Conservation (phyloP, 208 protist species). For the Strigomonas galati region DNA sequence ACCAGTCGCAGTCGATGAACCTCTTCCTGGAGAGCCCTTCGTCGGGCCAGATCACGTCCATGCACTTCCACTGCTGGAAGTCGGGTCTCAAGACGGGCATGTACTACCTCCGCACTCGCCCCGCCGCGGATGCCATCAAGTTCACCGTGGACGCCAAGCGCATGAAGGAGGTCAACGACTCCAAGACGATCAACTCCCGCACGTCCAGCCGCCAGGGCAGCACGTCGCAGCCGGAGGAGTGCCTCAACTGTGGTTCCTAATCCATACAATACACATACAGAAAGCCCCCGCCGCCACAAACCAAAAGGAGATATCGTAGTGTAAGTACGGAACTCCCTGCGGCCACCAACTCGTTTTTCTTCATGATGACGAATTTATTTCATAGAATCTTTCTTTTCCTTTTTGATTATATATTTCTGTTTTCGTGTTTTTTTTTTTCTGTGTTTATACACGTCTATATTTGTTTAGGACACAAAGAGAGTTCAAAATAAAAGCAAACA, state of each 20-base stretch:
- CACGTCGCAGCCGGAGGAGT: constrained; percentile 61
- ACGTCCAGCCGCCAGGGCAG: constrained; percentile 6
- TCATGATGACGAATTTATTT: too few species aligned
- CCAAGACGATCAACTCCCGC: constrained; percentile 12
- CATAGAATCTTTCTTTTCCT: constrained; percentile 13
- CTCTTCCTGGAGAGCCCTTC: constrained; percentile 96
- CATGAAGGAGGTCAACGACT: constrained; percentile 67
- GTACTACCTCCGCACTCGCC: constrained; percentile 98
- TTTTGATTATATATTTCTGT: background rate
- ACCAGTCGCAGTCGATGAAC: constrained; percentile 99
- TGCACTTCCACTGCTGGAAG: constrained; percentile 99
- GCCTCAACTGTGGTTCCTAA: constrained; percentile 85
- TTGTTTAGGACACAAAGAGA: too few species aligned
- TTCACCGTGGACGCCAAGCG: constrained; percentile 97
- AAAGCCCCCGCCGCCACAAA: too few species aligned
- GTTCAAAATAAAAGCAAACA: too few species aligned
- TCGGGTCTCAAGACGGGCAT: constrained; percentile 99
- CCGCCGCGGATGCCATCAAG: constrained; percentile 99
- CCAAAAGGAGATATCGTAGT: background rate
- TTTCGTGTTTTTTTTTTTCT: constrained; percentile 10
- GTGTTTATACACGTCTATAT: too few species aligned
- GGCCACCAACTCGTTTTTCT: too few species aligned
- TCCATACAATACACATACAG: background rate
- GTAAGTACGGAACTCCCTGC: too few species aligned
- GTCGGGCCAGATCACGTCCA: constrained; percentile 96